Evolutionary conservation across 331 rosid genomes (phyloP), one percentile per base, ranked within the genome.

Genomic region (Saraca asoca): DNA sequence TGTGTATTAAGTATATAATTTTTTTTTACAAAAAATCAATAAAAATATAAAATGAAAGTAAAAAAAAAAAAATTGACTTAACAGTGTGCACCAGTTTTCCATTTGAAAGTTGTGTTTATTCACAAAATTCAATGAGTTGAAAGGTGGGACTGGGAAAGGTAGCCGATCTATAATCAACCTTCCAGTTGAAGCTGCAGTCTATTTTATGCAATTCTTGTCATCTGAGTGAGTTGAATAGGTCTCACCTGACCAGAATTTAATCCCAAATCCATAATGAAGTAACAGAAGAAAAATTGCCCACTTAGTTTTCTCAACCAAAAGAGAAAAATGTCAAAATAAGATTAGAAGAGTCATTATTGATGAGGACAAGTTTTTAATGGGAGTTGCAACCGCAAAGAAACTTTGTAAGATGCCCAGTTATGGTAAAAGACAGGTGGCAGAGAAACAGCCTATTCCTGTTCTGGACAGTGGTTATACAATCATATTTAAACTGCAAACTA

Each of bases 401-500:
- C 31, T 24, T 24, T 24, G 31, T 24, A 1, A 24, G 31, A 24
- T 24, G 31, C 31, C 31, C 1, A 24, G 3, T 24, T 24, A 24
- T 24, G 31, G 31, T 24, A 24, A 24, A 17, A 5, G 48, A 38
- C 49, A 58, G 9, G 64, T 58, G 20, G 63, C 46, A 58, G 42
- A 18, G 10, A 37, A 42, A 9, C 1, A 42, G 46, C 46, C 7
- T 37, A 37, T 37, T 6, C 41, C 9, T 6, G 5, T 38, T 9
- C 42, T 38, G 43, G 43, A 39, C 11, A 39, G 14, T 12, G 14
- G 34, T 57, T 15, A 3, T n/a, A 8, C 13, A 2, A 56, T 13
- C 2, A 18, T 57, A 69, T 58, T 46, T 56, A 69, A 69, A 58
- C 50, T 71, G 9, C 24, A 17, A 41, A 2, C 51, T 62, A 44